Evolutionary conservation across 768 basidiomycete genomes (phyloP).

Genomic region (Leccinum obscurum): DNA sequence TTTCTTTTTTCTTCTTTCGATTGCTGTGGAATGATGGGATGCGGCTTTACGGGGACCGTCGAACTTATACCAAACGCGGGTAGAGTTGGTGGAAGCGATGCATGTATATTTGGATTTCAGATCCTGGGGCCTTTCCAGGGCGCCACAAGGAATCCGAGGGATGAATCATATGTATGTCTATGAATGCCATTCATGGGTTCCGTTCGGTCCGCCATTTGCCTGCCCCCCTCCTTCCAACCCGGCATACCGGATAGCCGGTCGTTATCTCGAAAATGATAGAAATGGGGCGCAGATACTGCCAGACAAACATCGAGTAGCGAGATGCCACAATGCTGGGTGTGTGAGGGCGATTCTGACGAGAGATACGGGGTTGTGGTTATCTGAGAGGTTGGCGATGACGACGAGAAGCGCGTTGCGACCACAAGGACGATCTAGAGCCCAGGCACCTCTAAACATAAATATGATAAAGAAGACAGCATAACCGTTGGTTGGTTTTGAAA

Average conservation of each 20-base stretch:
- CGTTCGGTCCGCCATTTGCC: not conserved
- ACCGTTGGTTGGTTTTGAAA: not conserved
- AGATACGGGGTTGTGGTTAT: not conserved
- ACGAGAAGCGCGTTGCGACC: not conserved
- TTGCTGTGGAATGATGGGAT: not conserved
- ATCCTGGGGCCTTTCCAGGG: not conserved
- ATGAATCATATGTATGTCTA: not conserved
- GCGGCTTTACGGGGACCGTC: not conserved
- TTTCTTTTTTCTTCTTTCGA: not conserved
- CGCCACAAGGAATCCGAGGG: not conserved
- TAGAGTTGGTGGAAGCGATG: not conserved
- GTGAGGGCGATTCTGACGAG: not conserved
- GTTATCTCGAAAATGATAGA: constrained; percentile 4
- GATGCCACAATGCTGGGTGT: not conserved
- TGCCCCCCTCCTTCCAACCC: not conserved
- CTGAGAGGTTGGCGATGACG: not conserved
- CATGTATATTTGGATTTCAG: not conserved
- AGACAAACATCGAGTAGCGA: not conserved
- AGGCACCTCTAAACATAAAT: not conserved
- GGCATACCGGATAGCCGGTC: not conserved
- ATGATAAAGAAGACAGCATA: not conserved
- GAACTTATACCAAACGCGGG: not conserved
- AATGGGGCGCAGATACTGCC: not conserved
- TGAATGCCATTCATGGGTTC: not conserved
- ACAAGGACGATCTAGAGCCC: not conserved